These are phyloP conservation scores for Metarhizium brunneum DNA, from an alignment of 2,329 filamentous ascomycete species.

Conservation along the genomic window DNA sequence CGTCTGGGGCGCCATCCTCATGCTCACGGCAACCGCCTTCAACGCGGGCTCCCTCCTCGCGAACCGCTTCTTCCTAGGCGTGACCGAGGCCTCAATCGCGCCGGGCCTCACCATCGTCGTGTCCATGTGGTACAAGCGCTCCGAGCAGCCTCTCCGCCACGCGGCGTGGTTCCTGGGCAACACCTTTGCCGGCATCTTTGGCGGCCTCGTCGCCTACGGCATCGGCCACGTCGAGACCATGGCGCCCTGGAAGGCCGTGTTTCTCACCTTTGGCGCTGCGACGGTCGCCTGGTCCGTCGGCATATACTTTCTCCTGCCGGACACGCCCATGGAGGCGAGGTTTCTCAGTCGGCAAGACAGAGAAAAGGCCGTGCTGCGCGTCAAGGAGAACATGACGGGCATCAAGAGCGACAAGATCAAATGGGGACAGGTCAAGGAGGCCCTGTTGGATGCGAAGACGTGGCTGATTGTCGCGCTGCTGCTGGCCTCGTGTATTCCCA, in stretches of 20 bases:
- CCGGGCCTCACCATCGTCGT: constrained; percentile 20
- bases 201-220: constrained; percentile 19
- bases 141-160: constrained; percentile 19
- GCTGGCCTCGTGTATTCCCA: constrained; percentile 18
- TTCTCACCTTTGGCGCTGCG: constrained; percentile 14
- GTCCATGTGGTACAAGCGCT: constrained; percentile 25
- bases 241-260: constrained; percentile 18
- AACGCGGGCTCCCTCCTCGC: constrained; percentile 20
- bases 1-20: constrained; percentile 30
- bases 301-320: constrained; percentile 13
- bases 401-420: constrained; percentile 20
- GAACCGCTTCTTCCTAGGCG: constrained; percentile 23
- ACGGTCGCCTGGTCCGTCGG: constrained; percentile 14
- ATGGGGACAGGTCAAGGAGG: constrained; percentile 15
- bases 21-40: constrained; percentile 29
- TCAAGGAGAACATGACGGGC: constrained; percentile 24
- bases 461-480: constrained; percentile 18
- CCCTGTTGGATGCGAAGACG: constrained; percentile 15
- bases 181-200: constrained; percentile 18
- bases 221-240: constrained; percentile 18
- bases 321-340: constrained; percentile 16
- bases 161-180: constrained; percentile 25
- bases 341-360: constrained; percentile 19
- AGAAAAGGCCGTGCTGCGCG: constrained; percentile 19
- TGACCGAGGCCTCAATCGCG: constrained; percentile 20